These are phyloP conservation scores for Tetracentron sinense DNA, from an alignment of 164 flowering plant genomes.

Conservation along the genomic window DNA sequence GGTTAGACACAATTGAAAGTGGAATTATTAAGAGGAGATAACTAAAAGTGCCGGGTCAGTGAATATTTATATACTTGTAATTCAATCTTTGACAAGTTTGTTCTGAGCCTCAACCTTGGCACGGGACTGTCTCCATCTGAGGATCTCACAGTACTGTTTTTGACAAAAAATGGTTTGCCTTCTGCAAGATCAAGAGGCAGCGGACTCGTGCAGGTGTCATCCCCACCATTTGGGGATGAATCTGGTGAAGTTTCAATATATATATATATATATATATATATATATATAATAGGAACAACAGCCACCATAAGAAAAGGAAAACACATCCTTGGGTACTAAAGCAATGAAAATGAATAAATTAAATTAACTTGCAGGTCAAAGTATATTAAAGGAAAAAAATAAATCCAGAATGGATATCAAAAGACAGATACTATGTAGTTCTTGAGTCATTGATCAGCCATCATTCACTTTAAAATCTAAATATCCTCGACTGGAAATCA, in stretches of 20 bases:
- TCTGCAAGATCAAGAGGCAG: conserved; percentile 62
- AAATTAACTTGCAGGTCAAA: too few relatives aligned
- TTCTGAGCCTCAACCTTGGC: conserved; percentile 87
- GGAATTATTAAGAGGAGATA: too few relatives aligned
- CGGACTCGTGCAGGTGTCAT: conserved; percentile 48
- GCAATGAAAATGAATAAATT: too few relatives aligned
- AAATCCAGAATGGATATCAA: too few relatives aligned
- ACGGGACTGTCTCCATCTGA: conserved; percentile 69
- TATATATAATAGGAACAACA: background rate
- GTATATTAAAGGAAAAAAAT: too few relatives aligned
- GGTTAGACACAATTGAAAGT: too few relatives aligned
- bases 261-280: too few relatives aligned
- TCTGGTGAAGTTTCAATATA: conserved; percentile 25
- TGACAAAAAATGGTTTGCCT: conserved; percentile 77
- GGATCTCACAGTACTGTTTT: conserved; percentile 80
- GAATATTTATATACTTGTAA: conserved; percentile 42
- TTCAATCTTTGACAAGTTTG: conserved; percentile 60
- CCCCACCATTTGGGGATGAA: conserved; percentile 60
- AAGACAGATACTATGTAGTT: too few relatives aligned
- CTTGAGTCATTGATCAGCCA: too few relatives aligned
- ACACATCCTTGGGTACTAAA: too few relatives aligned
- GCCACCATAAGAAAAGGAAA: background rate
- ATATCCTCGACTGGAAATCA: too few relatives aligned
- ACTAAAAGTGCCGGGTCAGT: background rate
- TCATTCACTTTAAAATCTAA: too few relatives aligned